Percentiles rank a stretch among this genome's conserved stretches.
Evolutionary conservation across 345 rosid genomes (phyloP).

Genomic region (Boechera retrofracta): DNA sequence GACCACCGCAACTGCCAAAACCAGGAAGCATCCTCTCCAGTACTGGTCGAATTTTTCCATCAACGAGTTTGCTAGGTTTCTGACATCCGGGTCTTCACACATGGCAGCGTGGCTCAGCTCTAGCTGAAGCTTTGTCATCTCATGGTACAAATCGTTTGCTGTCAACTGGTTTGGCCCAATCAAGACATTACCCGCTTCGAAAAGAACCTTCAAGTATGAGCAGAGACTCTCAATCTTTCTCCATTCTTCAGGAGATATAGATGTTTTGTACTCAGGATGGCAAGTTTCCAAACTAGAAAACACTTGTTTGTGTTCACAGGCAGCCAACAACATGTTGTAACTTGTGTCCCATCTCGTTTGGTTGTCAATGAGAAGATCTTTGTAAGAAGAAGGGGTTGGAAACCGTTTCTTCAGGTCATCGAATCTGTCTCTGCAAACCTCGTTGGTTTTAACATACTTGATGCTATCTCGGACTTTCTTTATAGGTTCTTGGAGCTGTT

Average conservation of each 20-base stretch:
- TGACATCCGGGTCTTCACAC: constrained; percentile 66
- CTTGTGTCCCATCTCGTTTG: constrained; percentile 77
- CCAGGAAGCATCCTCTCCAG: constrained; percentile 75
- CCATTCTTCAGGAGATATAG: constrained; percentile 85
- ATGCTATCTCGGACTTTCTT: constrained; percentile 76
- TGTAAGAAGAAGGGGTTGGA: constrained; percentile 58
- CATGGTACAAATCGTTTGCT: constrained; percentile 67
- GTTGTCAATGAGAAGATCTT: constrained; percentile 62
- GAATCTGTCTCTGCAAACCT: constrained; percentile 68
- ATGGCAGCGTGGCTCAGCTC: constrained; percentile 65
- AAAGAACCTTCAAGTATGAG: constrained; percentile 70
- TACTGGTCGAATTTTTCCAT: constrained; percentile 61
- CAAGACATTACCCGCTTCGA: constrained; percentile 60
- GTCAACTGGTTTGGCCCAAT: constrained; percentile 52
- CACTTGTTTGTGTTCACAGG: constrained; percentile 73
- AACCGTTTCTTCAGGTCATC: constrained; percentile 71
- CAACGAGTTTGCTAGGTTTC: constrained; percentile 53
- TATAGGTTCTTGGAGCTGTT: constrained; percentile 48
- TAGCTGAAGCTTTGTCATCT: constrained; percentile 75
- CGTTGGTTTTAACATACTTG: constrained; percentile 64
- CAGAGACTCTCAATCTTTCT: constrained; percentile 71
- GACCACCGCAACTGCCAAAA: constrained; percentile 72
- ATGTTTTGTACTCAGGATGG: constrained; percentile 74
- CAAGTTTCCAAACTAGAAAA: constrained; percentile 79
- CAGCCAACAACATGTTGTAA: constrained; percentile 74